Evolutionary conservation across 345 rosid species (phyloP), one percentile per base, ranked within the genome.

Genomic region (Punica granatum): DNA sequence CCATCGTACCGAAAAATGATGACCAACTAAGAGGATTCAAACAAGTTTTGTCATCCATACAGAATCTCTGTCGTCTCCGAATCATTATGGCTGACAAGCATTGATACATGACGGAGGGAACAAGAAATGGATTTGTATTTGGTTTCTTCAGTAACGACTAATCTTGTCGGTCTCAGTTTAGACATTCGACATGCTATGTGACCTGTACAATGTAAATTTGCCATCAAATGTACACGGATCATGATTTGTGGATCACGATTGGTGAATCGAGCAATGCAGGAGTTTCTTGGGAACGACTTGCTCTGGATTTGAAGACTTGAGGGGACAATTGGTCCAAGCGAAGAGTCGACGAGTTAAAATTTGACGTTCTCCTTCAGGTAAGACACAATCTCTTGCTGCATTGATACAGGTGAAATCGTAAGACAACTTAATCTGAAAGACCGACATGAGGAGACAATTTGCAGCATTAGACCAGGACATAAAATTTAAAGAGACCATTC

Each of bases 301-400:
- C 25, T 13, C 23, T n/a, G 4, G 21, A 48, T 16, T 48, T 48
- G 25, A 18, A 48, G 25, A 21, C 23, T 48, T 48, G 23, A 7
- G 6, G 7, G 53, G 18, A 44, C 49, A 1, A 37, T 7, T 11
- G 4, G 49, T 18, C 13, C 49, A 16, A 13, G 49, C 21, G 19
- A 44, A 3, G 49, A 3, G 34, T 56, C 34, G 4, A 30, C 7
- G 6, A 11, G 26, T 18, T 56, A 87, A 75, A 92, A 92, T 62
- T 85, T 90, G 34, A 80, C 12, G 33, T 82, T 85, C 56, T 84
- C 89, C 85, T 92, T 90, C 90, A 90, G 65, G 82, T 83, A 85
- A 51, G 79, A 69, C 25, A 90, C 90, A 16, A 87, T 75, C 76
- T 82, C 89, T 90, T 92, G 97, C 98, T 92, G 98, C 89, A 82